Conservation (phyloP, 2,329 filamentous ascomycete genomes). For the Clonostachys sp. region DNA sequence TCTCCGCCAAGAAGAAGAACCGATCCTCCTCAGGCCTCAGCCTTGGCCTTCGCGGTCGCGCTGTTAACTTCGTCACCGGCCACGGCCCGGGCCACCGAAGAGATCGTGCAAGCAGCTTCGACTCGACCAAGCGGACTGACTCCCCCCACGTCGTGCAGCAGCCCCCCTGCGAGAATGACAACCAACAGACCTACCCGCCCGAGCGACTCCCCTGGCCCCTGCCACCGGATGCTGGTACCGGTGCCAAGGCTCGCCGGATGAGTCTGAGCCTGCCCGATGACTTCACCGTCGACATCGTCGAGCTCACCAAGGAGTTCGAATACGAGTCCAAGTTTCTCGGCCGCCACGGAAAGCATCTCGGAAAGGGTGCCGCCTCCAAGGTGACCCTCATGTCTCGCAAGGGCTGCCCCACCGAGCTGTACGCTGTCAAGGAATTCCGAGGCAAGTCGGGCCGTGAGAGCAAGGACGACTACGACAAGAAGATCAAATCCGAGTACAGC, state of each 20-base stretch:
- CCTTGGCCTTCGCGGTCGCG: slow-evolving; percentile 39
- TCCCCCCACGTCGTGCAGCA: slow-evolving; percentile 8
- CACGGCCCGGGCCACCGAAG: slow-evolving; percentile 9
- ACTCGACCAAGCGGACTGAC: slow-evolving; percentile 24
- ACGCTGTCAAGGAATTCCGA: slow-evolving; percentile 85
- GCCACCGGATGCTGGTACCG: slow-evolving; percentile 65
- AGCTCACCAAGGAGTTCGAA: slow-evolving; percentile 66
- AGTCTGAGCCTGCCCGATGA: slow-evolving; percentile 71
- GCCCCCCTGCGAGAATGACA: slow-evolving; percentile 14
- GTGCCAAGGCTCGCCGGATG: slow-evolving; percentile 73
- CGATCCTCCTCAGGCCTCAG: slow-evolving; percentile 46
- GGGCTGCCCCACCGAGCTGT: slow-evolving; percentile 59
- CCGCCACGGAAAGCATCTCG: slow-evolving; percentile 69
- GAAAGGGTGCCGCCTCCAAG: slow-evolving; percentile 77
- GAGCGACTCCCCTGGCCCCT: slow-evolving; percentile 52
- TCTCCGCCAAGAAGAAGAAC: slow-evolving; percentile 37
- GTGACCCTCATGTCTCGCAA: slow-evolving; percentile 77
- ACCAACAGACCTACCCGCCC: slow-evolving; percentile 18
- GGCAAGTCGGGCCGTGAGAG: slow-evolving; percentile 66
- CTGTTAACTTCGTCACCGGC: slow-evolving; percentile 38
- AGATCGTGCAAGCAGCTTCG: slow-evolving; percentile 41
- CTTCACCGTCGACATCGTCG: slow-evolving; percentile 65
- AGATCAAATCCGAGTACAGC: slow-evolving; percentile 87
- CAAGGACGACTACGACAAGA: slow-evolving; percentile 73
- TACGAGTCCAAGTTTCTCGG: slow-evolving; percentile 67